Evolutionary conservation across 2,329 filamentous ascomycete genomes (phyloP).

Genomic region (Colletotrichum ledebouriae): DNA sequence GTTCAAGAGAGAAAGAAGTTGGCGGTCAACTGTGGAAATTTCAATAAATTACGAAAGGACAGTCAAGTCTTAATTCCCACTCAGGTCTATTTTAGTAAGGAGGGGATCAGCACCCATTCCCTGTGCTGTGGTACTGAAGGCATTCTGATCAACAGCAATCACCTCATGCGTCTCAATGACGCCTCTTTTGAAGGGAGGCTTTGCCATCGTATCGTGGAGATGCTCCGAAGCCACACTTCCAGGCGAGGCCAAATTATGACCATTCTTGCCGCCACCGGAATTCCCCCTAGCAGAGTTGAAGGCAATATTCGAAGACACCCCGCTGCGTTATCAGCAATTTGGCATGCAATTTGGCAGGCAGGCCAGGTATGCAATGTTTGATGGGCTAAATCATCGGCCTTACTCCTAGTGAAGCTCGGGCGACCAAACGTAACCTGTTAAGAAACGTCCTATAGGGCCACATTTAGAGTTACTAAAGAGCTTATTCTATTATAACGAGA

Average conservation of each 20-base stretch:
- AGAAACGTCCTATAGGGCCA: too few relatives aligned
- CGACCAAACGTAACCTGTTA: conserved; percentile 4
- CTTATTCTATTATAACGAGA: too few relatives aligned
- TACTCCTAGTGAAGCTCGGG: neutral
- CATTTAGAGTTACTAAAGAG: too few relatives aligned
- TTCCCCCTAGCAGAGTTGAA: conserved; percentile 57
- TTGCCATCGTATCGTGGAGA: conserved; percentile 61
- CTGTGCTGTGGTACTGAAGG: conserved; percentile 57
- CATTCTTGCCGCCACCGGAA: conserved; percentile 56
- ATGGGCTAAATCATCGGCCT: neutral
- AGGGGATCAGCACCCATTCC: conserved; percentile 50
- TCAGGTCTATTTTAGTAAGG: conserved; percentile 52
- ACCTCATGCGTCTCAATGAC: conserved; percentile 56
- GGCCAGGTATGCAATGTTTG: conserved; percentile 59
- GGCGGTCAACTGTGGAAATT: neutral
- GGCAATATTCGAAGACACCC: conserved; percentile 62
- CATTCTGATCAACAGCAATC: conserved; percentile 50
- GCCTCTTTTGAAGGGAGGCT: conserved; percentile 54
- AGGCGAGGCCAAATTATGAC: conserved; percentile 64
- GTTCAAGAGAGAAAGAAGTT: neutral
- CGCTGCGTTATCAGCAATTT: conserved; percentile 60
- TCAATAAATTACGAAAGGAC: neutral
- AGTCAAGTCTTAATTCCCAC: conserved; percentile 53
- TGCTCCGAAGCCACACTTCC: conserved; percentile 65
- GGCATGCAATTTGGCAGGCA: conserved; percentile 54